phyloP scores from a whole-genome alignment of 2,329 filamentous ascomycete genomes.

The Leptographium flavum region DNA sequence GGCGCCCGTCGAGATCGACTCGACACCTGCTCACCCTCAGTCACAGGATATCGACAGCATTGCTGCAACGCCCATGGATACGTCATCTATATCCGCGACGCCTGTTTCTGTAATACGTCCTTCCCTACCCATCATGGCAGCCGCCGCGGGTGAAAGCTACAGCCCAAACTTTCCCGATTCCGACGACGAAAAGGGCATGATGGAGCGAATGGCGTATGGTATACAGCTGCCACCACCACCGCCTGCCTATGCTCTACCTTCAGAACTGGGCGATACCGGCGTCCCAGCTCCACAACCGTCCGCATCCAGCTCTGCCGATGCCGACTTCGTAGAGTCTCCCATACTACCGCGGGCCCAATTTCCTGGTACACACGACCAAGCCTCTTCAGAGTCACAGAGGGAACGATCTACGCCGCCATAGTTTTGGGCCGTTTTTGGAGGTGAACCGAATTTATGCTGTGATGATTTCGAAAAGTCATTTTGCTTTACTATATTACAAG shows the following conservation, averaged over 20 bases:
- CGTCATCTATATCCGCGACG: too few relatives aligned
- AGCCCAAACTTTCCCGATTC: not conserved
- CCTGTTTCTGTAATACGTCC: too few relatives aligned
- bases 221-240: not conserved
- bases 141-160: too few relatives aligned
- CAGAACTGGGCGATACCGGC: slow-evolving; percentile 3
- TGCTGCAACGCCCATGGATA: not conserved
- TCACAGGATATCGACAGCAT: not conserved
- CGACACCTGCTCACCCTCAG: slow-evolving; percentile 8
- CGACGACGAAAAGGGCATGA: not conserved
- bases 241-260: not conserved
- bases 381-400: not conserved
- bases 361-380: not conserved
- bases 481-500: not conserved
- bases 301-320: slow-evolving; percentile 16
- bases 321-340: not conserved
- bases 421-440: too few relatives aligned
- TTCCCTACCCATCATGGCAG: too few relatives aligned
- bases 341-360: not conserved
- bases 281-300: too few relatives aligned
- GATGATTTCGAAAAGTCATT: not conserved
- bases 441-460: too few relatives aligned
- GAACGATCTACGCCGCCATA: not conserved
- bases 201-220: slow-evolving; percentile 3
- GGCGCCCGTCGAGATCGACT: slow-evolving; percentile 40